Percentiles rank a stretch among this genome's conserved stretches.
Conservation (phyloP, 768 basidiomycete genomes). For the Gelatoporia subvermispora region DNA sequence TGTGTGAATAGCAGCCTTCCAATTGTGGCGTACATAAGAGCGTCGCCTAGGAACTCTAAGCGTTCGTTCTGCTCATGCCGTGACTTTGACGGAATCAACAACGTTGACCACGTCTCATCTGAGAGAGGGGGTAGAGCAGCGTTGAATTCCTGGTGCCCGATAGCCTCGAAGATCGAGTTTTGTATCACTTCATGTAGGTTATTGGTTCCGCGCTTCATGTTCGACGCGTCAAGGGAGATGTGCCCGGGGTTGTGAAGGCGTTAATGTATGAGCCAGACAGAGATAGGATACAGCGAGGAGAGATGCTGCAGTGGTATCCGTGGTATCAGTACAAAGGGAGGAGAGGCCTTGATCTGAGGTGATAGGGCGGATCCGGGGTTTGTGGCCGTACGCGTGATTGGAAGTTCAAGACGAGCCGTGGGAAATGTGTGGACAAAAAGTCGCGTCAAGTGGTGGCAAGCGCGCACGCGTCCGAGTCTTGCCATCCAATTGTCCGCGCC, state of each 20-base stretch:
- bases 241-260: not conserved
- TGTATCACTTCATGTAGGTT: conserved; percentile 12
- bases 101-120: conserved; percentile 23
- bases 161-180: conserved; percentile 13
- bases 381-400: too few species aligned
- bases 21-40: conserved; percentile 39
- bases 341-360: not conserved
- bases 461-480: not conserved
- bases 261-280: not conserved
- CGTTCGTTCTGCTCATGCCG: conserved; percentile 28
- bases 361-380: not conserved
- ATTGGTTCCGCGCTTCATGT: not conserved
- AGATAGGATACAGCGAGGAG: not conserved
- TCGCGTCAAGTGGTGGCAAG: too few species aligned
- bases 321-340: not conserved
- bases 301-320: not conserved
- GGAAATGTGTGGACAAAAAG: too few species aligned
- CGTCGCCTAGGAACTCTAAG: conserved; percentile 44
- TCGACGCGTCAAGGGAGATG: too few species aligned
- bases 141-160: conserved; percentile 16
- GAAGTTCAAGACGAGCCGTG: too few species aligned
- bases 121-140: conserved; percentile 31
- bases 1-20: conserved; percentile 33
- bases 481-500: not conserved
- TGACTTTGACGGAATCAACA: conserved; percentile 11